Evolutionary conservation across 352 stramenopile species (phyloP).

Genomic region (Phytophthora crassamura): DNA sequence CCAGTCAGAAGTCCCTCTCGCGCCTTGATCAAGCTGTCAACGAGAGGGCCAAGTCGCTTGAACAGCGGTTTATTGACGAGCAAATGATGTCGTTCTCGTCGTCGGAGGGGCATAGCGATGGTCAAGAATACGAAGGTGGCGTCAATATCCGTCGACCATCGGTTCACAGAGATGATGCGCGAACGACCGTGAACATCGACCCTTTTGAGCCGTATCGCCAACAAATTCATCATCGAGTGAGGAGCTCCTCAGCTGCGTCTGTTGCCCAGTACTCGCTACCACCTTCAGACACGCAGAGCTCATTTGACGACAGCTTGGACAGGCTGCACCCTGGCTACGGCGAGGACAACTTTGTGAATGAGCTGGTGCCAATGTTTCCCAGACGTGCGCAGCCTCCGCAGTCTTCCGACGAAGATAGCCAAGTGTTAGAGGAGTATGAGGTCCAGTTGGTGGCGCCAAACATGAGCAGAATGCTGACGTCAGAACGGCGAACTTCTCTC

Average conservation of each 20-base stretch:
- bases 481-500: constrained; percentile 19
- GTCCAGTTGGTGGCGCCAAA: constrained; percentile 42
- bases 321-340: constrained; percentile 17
- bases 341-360: constrained; percentile 62
- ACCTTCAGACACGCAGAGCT: constrained; percentile 67
- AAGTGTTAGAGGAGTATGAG: constrained; percentile 42
- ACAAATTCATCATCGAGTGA: constrained; percentile 35
- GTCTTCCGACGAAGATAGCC: constrained; percentile 20
- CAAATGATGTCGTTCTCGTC: constrained; percentile 37
- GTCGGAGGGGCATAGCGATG: constrained; percentile 21
- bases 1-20: constrained; percentile 31
- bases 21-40: constrained; percentile 28
- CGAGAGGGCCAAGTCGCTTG: constrained; percentile 13
- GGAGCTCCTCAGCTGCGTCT: constrained; percentile 35
- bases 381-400: constrained; percentile 9
- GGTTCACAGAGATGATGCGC: neutral
- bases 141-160: constrained; percentile 3
- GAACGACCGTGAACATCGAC: constrained; percentile 12
- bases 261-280: constrained; percentile 67
- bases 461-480: constrained; percentile 44
- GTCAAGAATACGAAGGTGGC: constrained; percentile 7
- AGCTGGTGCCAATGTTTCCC: constrained; percentile 71
- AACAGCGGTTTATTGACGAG: constrained; percentile 33
- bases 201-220: constrained; percentile 27
- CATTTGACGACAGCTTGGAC: constrained; percentile 58